A percentile compares a stretch with the other conserved stretches of the same genome.
phyloP scores from a whole-genome alignment of 2,329 filamentous ascomycete species.

The Ophiostoma triangulosporum region DNA sequence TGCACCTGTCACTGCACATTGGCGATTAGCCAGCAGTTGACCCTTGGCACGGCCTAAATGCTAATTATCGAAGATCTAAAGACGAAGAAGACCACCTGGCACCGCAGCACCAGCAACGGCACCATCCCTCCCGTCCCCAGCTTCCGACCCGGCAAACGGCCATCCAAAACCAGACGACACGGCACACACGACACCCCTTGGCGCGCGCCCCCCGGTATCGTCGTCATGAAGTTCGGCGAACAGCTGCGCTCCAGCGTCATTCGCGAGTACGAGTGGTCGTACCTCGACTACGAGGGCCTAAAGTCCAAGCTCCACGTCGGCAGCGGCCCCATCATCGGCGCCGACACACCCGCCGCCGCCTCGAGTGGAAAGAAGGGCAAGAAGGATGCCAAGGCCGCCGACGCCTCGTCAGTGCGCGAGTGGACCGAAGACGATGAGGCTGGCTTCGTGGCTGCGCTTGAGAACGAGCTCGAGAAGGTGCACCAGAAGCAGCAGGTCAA shows the following conservation, averaged over 20 bases:
- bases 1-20: background rate
- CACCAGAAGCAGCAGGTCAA: constrained; percentile 97
- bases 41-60: constrained; percentile 21
- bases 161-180: background rate
- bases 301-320: constrained; percentile 74
- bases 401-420: constrained; percentile 30
- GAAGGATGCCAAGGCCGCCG: constrained; percentile 19
- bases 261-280: constrained; percentile 95
- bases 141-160: background rate
- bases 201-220: constrained; percentile 33
- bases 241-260: constrained; percentile 92
- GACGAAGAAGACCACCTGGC: constrained; percentile 27
- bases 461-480: constrained; percentile 91
- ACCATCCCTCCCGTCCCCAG: constrained; percentile 4
- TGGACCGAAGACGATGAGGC: constrained; percentile 93
- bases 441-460: constrained; percentile 72
- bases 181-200: constrained; percentile 16
- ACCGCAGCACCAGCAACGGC: constrained; percentile 12
- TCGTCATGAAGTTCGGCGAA: constrained; percentile 80
- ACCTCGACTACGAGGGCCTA: constrained; percentile 92
- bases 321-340: constrained; percentile 31
- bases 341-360: constrained; percentile 5
- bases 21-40: background rate
- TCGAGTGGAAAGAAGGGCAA: constrained; percentile 17
- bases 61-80: constrained; percentile 40